A percentile compares a stretch with the other conserved stretches of the same genome.
Evolutionary conservation across 805 yeast species (phyloP).

Genomic region (Yarrowia deformans): DNA sequence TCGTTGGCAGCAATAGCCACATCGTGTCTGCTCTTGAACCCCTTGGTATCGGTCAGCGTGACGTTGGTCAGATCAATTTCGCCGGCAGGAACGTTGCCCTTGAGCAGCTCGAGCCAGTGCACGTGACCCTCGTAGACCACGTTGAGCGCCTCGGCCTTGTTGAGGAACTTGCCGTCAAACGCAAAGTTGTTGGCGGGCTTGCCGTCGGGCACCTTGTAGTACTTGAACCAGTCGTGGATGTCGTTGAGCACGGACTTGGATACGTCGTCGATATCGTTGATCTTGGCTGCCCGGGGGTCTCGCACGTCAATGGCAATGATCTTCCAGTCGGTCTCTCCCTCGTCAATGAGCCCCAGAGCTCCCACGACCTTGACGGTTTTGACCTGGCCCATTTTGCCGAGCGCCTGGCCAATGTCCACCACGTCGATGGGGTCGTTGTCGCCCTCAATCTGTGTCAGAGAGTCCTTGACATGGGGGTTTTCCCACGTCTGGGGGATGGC

Average conservation of each 20-base stretch:
- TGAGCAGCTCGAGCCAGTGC: slow-evolving; percentile 71
- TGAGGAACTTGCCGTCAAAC: slow-evolving; percentile 70
- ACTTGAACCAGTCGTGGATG: slow-evolving; percentile 80
- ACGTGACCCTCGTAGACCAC: slow-evolving; percentile 68
- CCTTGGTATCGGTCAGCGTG: slow-evolving; percentile 63
- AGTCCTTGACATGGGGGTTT: slow-evolving; percentile 70
- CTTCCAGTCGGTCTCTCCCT: slow-evolving; percentile 98
- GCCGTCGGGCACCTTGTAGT: slow-evolving; percentile 83
- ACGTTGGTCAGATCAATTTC: slow-evolving; percentile 75
- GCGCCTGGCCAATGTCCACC: slow-evolving; percentile 79
- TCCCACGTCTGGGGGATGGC: slow-evolving; percentile 84
- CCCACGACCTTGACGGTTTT: slow-evolving; percentile 92
- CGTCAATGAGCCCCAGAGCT: slow-evolving; percentile 92
- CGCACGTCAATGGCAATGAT: slow-evolving; percentile 70
- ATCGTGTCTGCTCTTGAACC: slow-evolving; percentile 54
- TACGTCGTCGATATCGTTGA: slow-evolving; percentile 73
- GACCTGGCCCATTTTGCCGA: slow-evolving; percentile 69
- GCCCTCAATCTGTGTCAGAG: slow-evolving; percentile 65
- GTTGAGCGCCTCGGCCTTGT: slow-evolving; percentile 63
- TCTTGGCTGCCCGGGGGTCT: slow-evolving; percentile 68
- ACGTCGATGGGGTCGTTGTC: slow-evolving; percentile 97
- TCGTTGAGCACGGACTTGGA: slow-evolving; percentile 77
- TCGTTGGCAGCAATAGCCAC: not conserved
- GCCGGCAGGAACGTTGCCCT: slow-evolving; percentile 59
- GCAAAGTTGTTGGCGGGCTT: slow-evolving; percentile 79